Percentiles rank a stretch among this genome's conserved stretches.
Conservation (phyloP, 257 asterid species). For the Primulina huaijiensis region DNA sequence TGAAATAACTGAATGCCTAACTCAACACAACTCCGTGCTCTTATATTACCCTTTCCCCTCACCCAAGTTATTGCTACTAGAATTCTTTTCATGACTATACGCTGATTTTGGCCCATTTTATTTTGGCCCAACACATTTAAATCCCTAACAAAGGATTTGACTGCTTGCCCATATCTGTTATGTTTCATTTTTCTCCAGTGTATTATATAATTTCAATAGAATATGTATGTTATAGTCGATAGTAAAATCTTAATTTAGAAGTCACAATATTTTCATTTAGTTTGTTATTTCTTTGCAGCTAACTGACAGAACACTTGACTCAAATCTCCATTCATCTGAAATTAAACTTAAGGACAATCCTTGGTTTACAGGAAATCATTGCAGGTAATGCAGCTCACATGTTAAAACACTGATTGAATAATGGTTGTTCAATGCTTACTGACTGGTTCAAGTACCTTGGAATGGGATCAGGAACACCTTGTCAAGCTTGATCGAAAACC, state of each 20-base stretch:
- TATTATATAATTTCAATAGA: background rate
- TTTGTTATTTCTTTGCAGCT: constrained; percentile 45
- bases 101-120: no score
- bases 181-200: background rate
- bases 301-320: constrained; percentile 45
- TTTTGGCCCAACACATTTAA: no score
- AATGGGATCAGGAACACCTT: constrained; percentile 10
- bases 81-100: no score
- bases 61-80: no score
- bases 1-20: no score
- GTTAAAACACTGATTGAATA: background rate
- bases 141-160: no score
- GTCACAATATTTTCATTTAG: constrained; percentile 6
- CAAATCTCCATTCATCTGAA: constrained; percentile 58
- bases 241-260: background rate
- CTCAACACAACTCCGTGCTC: no score
- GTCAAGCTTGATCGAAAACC: constrained; percentile 6
- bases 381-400: constrained; percentile 48
- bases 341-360: constrained; percentile 46
- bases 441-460: background rate
- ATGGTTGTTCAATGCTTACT: background rate
- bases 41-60: no score
- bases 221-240: background rate
- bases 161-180: background rate
- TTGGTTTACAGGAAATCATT: constrained; percentile 43